Conservation (phyloP, 2,329 filamentous ascomycete species). For the Aspergillus quadrilineatus region DNA sequence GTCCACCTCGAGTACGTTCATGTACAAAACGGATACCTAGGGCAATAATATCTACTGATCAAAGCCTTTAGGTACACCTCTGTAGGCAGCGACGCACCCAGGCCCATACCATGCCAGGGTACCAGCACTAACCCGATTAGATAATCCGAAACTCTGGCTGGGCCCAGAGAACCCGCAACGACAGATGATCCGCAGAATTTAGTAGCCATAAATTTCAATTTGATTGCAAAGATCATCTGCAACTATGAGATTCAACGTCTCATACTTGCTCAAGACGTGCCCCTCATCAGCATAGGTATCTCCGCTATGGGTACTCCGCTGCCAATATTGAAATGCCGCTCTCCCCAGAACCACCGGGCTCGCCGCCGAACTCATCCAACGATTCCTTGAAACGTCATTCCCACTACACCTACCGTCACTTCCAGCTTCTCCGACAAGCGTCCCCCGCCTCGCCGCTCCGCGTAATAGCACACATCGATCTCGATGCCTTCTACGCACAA, state of each 20-base stretch:
- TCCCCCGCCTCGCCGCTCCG: constrained; percentile 74
- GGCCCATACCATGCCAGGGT: too few relatives aligned
- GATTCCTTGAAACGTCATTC: constrained; percentile 51
- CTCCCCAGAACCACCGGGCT: constrained; percentile 47
- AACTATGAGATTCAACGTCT: neutral
- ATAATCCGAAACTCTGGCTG: too few relatives aligned
- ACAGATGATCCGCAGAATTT: too few relatives aligned
- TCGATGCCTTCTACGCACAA: constrained; percentile 97
- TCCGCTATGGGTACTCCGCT: constrained; percentile 20
- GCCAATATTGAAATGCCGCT: constrained; percentile 57
- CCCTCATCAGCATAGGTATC: neutral
- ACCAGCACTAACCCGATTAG: too few relatives aligned
- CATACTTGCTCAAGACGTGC: neutral
- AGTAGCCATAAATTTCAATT: neutral
- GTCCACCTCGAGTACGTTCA: too few relatives aligned
- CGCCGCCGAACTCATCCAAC: constrained; percentile 40
- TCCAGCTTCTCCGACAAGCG: constrained; percentile 71
- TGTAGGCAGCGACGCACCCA: too few relatives aligned
- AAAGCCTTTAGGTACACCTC: too few relatives aligned
- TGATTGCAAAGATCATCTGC: neutral
- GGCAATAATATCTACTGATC: too few relatives aligned
- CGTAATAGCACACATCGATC: constrained; percentile 85
- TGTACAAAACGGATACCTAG: too few relatives aligned
- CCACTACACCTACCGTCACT: constrained; percentile 79
- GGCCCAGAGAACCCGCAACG: too few relatives aligned